Base-by-base conservation (phyloP, 179 eudicot genomes). In the Patellifolia procumbens region DNA sequence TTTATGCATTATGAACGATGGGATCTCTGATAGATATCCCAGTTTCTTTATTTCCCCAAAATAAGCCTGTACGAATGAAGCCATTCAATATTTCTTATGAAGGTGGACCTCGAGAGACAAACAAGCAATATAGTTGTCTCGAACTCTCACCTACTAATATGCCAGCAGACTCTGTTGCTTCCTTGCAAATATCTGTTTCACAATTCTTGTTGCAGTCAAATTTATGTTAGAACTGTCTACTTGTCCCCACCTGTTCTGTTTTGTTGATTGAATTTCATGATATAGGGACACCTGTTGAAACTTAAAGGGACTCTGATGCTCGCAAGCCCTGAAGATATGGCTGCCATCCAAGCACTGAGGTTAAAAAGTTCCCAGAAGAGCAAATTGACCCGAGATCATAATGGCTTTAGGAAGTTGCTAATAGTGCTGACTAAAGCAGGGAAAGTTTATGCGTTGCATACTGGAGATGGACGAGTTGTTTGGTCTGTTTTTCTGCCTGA, bases 261-360 rank as follows among this genome's bases (percentile, higher is more conserved):
- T 37, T 74, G 59, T 59, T 83, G 75, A 69, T 77, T 74, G 53
- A 56, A 69, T 71, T 74, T 65, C 29, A 22, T 79, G 78, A 64
- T 39, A 49, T 34, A 96, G 99, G 99, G 99, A 49, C 99, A 96
- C 83, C 42, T 91, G 75, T 85, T 96, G 93, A 96, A 96, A 85
- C 93, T 96, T 76, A 96, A 96, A 87, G 99, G 97, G 63, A 91
- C 98, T 76, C 81, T 96, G 74, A 91, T 96, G 98, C 88, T 96
- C 77, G 97, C 99, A 69, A 94, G 83, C 74, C 91, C 93, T 72
- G 97, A 93, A 82, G 98, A 96, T 74, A 72, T 96, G 72, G 93
- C 83, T 84, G 98, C 93, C 56, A 90, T 96, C 70, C 97, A 90
- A 82, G 90, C 81, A 73, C 83, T 94, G 82, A 91, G 94, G 87